phyloP scores from a whole-genome alignment of 2,329 filamentous ascomycete genomes.

The Fusarium nelsonii region DNA sequence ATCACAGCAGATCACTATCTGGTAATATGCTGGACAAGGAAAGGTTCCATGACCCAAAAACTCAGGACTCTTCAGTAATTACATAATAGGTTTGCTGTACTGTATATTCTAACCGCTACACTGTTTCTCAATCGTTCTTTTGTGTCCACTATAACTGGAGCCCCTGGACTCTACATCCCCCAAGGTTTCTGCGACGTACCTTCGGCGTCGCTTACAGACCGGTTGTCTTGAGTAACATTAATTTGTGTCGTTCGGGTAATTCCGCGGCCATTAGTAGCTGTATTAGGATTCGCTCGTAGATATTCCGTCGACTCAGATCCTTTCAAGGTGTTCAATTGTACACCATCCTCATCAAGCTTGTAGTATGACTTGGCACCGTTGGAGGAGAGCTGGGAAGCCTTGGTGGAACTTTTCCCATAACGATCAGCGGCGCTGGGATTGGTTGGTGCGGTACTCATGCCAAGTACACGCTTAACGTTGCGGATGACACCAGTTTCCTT shows the following conservation, averaged over 20 bases:
- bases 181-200: not conserved
- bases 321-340: not conserved
- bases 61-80: too few relatives aligned
- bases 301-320: constrained; percentile 12
- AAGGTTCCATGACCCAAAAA: too few relatives aligned
- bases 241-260: constrained; percentile 10
- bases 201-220: not conserved
- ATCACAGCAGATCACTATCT: too few relatives aligned
- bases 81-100: too few relatives aligned
- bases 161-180: not conserved
- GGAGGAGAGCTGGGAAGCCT: not conserved
- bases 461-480: constrained; percentile 39
- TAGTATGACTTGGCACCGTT: constrained; percentile 2
- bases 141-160: too few relatives aligned
- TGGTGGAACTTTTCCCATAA: not conserved
- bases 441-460: constrained; percentile 20
- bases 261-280: not conserved
- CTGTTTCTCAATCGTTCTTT: too few relatives aligned
- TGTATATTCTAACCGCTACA: too few relatives aligned
- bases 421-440: not conserved
- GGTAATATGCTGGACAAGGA: too few relatives aligned
- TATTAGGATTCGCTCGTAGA: not conserved
- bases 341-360: constrained; percentile 5
- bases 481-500: constrained; percentile 33
- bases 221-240: constrained; percentile 7